Evolutionary conservation across 306 rosid genomes (phyloP), one percentile per base, ranked within the genome.

Genomic region (Astragalus glycyphyllos): DNA sequence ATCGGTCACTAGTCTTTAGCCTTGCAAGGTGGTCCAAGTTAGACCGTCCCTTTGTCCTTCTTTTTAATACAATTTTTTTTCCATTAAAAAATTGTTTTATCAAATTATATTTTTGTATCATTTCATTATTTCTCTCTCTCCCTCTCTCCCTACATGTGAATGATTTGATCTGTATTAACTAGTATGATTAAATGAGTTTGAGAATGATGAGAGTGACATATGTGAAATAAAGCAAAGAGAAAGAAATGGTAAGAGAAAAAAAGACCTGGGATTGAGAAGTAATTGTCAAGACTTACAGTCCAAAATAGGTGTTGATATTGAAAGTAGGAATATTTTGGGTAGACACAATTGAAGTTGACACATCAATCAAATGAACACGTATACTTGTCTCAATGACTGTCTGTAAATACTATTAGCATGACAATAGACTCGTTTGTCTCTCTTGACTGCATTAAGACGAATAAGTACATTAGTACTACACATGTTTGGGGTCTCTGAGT

Each of bases 301-400:
- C 14, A 42, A 26, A 11, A 8, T 32, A 14, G 54, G 62, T 38
- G 23, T 13, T 37, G 65, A 48, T 5, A 9, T 69, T 48, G 11
- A 68, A 73, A 77, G 8, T 57, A 7, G 60, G 80, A 77, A 78
- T 58, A 78, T 58, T 44, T 73, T 73, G 61, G 71, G 82, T 68
- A 77, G 35, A 72, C 68, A 32, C 76, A 58, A 73, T 56, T 82
- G 83, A 74, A 37, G 76, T 82, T 61, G 82, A 77, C 82, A 69
- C 13, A 69, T 63, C 80, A 74, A 40, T 63, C 80, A 74, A 40
- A 61, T 53, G 47, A 58, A 68, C 71, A 82, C 80, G 86, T 69
- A 78, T 73, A 63, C 51, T 29, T 73, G 79, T 79, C 79, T 59
- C 61, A 23, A 73, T 61, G 76, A 68, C 23, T 61, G 83, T 73